phyloP scores from a whole-genome alignment of 768 basidiomycete genomes.

The Psilocybe cubensis region DNA sequence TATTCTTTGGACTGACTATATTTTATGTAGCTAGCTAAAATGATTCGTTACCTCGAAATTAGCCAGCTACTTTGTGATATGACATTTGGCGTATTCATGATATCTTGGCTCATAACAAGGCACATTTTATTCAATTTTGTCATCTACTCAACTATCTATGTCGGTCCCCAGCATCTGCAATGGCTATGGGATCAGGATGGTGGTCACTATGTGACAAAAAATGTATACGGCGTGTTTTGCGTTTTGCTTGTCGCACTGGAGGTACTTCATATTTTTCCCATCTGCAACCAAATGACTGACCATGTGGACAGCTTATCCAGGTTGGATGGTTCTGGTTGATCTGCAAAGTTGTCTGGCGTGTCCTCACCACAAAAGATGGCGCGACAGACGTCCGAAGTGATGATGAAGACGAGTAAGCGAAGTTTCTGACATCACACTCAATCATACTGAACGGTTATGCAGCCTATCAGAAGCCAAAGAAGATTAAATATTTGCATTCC shows the following conservation, averaged over 20 bases:
- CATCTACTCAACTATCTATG: conserved; percentile 62
- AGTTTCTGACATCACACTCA: neutral
- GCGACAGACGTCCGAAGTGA: conserved; percentile 90
- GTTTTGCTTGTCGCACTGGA: conserved; percentile 61
- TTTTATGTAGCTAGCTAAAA: conserved; percentile 78
- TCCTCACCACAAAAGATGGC: conserved; percentile 67
- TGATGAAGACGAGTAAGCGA: conserved; percentile 61
- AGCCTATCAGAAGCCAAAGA: conserved; percentile 37
- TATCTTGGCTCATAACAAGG: conserved; percentile 91
- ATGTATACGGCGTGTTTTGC: conserved; percentile 51
- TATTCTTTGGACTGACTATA: conserved; percentile 3
- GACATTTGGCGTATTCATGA: conserved; percentile 79
- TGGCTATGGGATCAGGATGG: conserved; percentile 61
- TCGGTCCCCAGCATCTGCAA: conserved; percentile 51
- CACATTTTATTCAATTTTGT: conserved; percentile 80
- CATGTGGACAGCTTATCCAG: conserved; percentile 61
- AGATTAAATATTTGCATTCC: conserved; percentile 18
- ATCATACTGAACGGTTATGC: neutral
- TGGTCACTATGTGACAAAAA: conserved; percentile 58
- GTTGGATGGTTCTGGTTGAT: conserved; percentile 89
- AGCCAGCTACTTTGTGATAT: conserved; percentile 67
- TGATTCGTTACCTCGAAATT: conserved; percentile 83
- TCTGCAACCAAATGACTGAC: conserved; percentile 5
- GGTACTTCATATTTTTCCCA: conserved; percentile 36
- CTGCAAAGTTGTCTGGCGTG: conserved; percentile 79